Conservation (phyloP, 176 grass and related monocot genomes). For the Carex parvula region DNA sequence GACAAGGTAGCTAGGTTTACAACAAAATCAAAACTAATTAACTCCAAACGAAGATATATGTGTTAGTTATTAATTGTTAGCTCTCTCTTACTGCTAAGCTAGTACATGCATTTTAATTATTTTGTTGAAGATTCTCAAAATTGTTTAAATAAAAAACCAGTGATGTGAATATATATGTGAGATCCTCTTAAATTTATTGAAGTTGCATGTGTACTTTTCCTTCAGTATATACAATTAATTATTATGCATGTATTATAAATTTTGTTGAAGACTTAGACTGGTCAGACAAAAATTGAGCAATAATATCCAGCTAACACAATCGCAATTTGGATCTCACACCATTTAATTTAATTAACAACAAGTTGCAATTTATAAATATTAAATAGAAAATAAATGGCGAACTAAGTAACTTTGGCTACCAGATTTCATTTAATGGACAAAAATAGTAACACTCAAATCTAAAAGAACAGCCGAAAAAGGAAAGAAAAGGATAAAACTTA, state of each 20-base stretch:
- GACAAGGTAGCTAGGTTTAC: background rate
- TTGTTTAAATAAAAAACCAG: no score
- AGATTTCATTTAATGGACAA: background rate
- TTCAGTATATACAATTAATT: background rate
- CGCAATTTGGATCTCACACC: background rate
- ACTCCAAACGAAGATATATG: background rate
- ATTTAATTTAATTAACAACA: background rate
- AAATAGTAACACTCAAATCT: background rate
- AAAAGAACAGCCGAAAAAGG: background rate
- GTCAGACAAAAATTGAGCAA: background rate
- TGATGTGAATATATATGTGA: no score
- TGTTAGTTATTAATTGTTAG: no score
- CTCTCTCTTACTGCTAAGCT: background rate
- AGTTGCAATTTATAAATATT: background rate
- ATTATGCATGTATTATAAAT: background rate
- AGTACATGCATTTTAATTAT: background rate
- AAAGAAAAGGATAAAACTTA: conserved; percentile 2
- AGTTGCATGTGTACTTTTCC: background rate
- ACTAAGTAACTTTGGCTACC: background rate
- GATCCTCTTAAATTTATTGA: no score
- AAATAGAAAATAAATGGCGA: background rate
- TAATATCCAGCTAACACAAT: background rate
- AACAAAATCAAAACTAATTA: background rate
- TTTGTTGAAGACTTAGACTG: background rate
- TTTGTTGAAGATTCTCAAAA: no score